These are phyloP conservation scores for Phytophthora tubulina DNA, from an alignment of 352 stramenopile species.

Conservation along the genomic window DNA sequence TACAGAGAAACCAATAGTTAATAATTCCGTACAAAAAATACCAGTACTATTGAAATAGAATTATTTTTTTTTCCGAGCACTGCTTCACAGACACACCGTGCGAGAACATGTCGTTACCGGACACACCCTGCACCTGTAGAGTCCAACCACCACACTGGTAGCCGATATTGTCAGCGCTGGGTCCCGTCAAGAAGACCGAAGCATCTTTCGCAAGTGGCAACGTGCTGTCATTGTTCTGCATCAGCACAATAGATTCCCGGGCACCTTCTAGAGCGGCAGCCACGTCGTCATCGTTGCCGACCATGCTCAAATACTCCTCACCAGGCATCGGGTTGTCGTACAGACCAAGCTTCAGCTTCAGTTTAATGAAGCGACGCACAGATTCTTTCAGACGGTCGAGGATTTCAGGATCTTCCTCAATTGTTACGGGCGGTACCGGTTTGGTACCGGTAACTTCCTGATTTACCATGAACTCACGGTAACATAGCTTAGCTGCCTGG, in stretches of 20 bases:
- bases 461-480: too few species aligned
- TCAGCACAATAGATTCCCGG: slow-evolving; percentile 57
- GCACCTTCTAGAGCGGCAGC: slow-evolving; percentile 56
- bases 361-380: slow-evolving; percentile 61
- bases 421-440: too few species aligned
- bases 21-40: too few species aligned
- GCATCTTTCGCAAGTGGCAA: slow-evolving; percentile 16
- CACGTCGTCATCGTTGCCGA: slow-evolving; percentile 57
- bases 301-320: slow-evolving; percentile 43
- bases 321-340: slow-evolving; percentile 70
- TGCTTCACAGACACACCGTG: slow-evolving; percentile 62
- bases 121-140: slow-evolving; percentile 72
- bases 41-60: too few species aligned
- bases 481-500: too few species aligned
- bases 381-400: slow-evolving; percentile 58
- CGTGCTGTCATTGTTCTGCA: slow-evolving; percentile 33
- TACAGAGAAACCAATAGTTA: too few species aligned
- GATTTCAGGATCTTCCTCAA: slow-evolving; percentile 34
- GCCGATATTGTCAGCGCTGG: slow-evolving; percentile 56
- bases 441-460: too few species aligned
- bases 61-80: too few species aligned
- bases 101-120: slow-evolving; percentile 52
- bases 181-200: slow-evolving; percentile 41
- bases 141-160: slow-evolving; percentile 75
- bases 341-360: slow-evolving; percentile 70